Evolutionary conservation across 768 basidiomycete species (phyloP), one percentile per base, ranked within the genome.

Genomic region (Psilocybe cubensis): DNA sequence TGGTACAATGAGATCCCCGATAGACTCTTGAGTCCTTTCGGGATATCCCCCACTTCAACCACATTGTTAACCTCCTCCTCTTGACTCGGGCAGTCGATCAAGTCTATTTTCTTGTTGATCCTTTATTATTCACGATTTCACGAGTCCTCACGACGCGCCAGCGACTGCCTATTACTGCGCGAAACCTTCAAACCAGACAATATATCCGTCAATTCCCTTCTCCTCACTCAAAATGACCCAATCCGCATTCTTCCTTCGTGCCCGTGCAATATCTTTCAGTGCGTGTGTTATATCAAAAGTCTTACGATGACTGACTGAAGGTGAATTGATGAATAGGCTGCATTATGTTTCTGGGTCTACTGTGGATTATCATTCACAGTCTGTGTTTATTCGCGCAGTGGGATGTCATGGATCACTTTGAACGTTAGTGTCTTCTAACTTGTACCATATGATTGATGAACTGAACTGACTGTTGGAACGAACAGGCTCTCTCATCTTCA

Each of bases 321-420:
- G 7, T 31, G 6, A 20, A 17, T 31, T 69, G 70, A 9, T 31
- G 6, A 20, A 17, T 31, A 70, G 70, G 63, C 47, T 62, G 51
- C 42, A 62, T 68, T 28, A 60, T 66, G 53, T 62, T 68, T 53
- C 50, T 68, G 31, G 61, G 66, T 54, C 66, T 73, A 56, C 12
- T 68, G 14, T 73, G 69, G 70, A 63, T 67, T 25, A 60, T 70
- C 41, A 52, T 73, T 25, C 60, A 70, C 21, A 69, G 64, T 43
- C 51, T 71, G 31, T 57, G 64, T 42, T 31, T 70, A 14, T 73
- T 69, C 54, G 46, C 58, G 27, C 66, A 70, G 52, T 73, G 70
- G 72, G 62, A 63, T 38, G 8, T 60, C 3, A 61, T 71, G 56
- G 61, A 68, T 52, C 54, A 60, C 43, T 51, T 63, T 17, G 62